phyloP scores from a whole-genome alignment of 2,329 filamentous ascomycete genomes.

The Alternaria longipes region DNA sequence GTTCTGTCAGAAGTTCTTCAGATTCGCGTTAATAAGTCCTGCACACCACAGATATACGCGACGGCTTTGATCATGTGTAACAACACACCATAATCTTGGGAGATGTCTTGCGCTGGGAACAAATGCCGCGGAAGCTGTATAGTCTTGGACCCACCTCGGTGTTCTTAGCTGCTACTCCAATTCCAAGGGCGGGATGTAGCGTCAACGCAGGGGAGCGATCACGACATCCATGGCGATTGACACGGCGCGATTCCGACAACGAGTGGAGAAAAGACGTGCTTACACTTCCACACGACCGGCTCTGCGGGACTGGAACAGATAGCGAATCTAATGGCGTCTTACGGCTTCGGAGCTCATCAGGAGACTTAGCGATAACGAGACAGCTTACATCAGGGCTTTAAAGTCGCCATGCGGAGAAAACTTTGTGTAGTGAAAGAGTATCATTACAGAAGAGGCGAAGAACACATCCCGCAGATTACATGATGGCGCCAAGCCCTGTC shows the following conservation, averaged over 20 bases:
- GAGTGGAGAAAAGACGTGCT: conserved; percentile 47
- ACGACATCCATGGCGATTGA: conserved; percentile 18
- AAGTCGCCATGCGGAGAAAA: neutral
- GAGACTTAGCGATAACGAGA: neutral
- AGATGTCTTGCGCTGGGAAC: neutral
- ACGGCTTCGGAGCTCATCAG: neutral
- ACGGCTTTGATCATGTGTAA: neutral
- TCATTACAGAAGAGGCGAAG: neutral
- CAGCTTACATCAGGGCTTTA: neutral
- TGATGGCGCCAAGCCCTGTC: conserved; percentile 30
- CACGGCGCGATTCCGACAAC: conserved; percentile 33
- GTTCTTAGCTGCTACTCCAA: conserved; percentile 63
- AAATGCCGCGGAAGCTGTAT: neutral
- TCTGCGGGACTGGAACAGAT: conserved; percentile 17
- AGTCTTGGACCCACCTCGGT: neutral
- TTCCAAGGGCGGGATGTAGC: conserved; percentile 64
- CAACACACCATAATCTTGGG: neutral
- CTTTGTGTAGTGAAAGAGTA: neutral
- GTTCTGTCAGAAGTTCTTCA: neutral
- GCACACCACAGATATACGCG: neutral
- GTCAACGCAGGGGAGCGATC: conserved; percentile 20
- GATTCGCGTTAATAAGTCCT: neutral
- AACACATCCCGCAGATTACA: conserved; percentile 11
- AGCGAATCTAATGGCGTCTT: neutral
- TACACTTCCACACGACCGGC: conserved; percentile 12